Conservation (phyloP, 257 asterid species). For the Solanum lycopersicoides region DNA sequence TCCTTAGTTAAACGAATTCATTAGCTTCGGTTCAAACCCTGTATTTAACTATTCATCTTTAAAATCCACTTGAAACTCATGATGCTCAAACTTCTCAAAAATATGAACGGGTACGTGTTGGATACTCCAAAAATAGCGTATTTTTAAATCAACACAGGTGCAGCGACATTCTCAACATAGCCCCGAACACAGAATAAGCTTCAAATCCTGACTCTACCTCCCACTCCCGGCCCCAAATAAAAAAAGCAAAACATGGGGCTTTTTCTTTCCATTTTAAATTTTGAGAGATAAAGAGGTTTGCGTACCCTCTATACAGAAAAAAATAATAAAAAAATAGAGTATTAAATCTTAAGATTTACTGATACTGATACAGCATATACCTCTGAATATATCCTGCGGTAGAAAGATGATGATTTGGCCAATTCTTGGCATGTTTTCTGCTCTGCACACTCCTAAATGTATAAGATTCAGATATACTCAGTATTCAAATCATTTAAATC, state of each 20-base stretch:
- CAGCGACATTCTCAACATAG: background rate
- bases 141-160: no score
- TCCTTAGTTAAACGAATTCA: background rate
- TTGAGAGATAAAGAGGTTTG: background rate
- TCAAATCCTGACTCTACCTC: background rate
- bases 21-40: background rate
- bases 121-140: no score
- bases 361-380: constrained; percentile 16
- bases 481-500: background rate
- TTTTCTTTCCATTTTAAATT: background rate
- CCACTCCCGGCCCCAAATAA: background rate
- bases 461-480: background rate
- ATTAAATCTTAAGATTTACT: background rate
- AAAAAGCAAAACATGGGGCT: background rate
- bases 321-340: background rate
- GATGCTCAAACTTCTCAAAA: background rate
- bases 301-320: background rate
- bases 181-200: no score
- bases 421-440: constrained; percentile 14
- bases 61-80: background rate
- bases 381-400: constrained; percentile 64
- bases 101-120: background rate
- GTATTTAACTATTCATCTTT: background rate
- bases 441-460: constrained; percentile 23
- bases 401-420: constrained; percentile 44